Evolutionary conservation across 2,329 filamentous ascomycete species (phyloP).

Genomic region (Thelonectria olida): DNA sequence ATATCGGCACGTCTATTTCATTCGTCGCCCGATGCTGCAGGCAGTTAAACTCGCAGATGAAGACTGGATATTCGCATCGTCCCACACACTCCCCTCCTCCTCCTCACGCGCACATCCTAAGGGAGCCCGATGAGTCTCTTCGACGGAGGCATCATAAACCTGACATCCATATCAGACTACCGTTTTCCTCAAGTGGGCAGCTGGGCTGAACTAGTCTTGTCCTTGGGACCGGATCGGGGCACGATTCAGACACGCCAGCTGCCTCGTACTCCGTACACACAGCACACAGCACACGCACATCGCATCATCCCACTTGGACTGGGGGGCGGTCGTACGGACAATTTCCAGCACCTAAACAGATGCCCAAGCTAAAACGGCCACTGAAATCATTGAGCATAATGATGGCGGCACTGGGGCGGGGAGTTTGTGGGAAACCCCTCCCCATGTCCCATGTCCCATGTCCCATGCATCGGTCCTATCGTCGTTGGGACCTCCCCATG

Average conservation of each 20-base stretch:
- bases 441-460: not conserved
- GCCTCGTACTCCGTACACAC: not conserved
- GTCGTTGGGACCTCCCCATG: not conserved
- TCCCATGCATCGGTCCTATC: not conserved
- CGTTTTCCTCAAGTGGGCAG: slow-evolving; percentile 3
- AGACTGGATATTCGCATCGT: no score
- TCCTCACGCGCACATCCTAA: no score
- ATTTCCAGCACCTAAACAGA: not conserved
- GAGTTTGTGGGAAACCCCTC: not conserved
- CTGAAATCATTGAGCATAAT: not conserved
- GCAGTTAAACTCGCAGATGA: not conserved
- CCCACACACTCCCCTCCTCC: no score
- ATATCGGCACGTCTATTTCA: not conserved
- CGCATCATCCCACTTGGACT: not conserved
- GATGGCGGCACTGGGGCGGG: not conserved
- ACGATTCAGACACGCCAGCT: slow-evolving; percentile 8
- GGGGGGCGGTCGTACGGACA: not conserved
- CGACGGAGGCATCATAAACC: not conserved
- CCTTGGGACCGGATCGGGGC: not conserved
- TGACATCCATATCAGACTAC: slow-evolving; percentile 8
- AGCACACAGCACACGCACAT: no score
- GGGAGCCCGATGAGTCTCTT: no score
- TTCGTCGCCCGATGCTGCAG: not conserved
- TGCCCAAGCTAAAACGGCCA: not conserved
- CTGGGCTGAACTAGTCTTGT: slow-evolving; percentile 4